phyloP scores from a whole-genome alignment of 2,329 filamentous ascomycete genomes.

The Xylaria sp. region DNA sequence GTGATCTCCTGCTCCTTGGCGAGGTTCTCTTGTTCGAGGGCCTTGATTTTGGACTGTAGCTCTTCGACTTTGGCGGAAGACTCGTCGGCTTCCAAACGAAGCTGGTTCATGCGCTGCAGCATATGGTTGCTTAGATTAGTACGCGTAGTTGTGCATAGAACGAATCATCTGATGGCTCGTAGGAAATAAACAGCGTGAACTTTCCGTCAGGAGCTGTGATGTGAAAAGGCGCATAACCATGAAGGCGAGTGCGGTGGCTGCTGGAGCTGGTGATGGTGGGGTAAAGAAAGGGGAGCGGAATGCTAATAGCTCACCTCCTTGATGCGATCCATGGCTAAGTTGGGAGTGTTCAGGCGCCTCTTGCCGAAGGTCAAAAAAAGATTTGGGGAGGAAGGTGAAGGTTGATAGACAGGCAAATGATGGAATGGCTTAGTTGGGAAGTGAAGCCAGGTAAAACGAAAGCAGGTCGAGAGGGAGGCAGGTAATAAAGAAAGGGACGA shows the following conservation, averaged over 20 bases:
- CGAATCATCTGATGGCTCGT: neutral
- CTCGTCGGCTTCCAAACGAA: slow-evolving; percentile 94
- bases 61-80: slow-evolving; percentile 84
- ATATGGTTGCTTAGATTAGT: slow-evolving; percentile 22
- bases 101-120: slow-evolving; percentile 87
- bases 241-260: slow-evolving; percentile 16
- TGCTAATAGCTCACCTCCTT: slow-evolving; percentile 76
- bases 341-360: slow-evolving; percentile 35
- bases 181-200: neutral
- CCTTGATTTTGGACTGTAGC: slow-evolving; percentile 86
- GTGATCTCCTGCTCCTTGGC: slow-evolving; percentile 98
- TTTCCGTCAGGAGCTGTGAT: neutral
- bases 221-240: slow-evolving; percentile 12
- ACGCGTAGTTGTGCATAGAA: slow-evolving; percentile 16
- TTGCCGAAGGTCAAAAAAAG: slow-evolving; percentile 44
- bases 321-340: slow-evolving; percentile 80
- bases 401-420: slow-evolving; percentile 32
- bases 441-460: slow-evolving; percentile 34
- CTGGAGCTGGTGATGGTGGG: slow-evolving; percentile 48
- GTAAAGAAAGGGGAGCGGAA: slow-evolving; percentile 43
- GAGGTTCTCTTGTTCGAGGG: slow-evolving; percentile 92
- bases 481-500: slow-evolving; percentile 44
- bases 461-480: slow-evolving; percentile 40
- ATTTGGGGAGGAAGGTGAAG: slow-evolving; percentile 43
- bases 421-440: slow-evolving; percentile 34